Base-by-base conservation (phyloP, 2,329 filamentous ascomycete species). In the Fusarium sp. region DNA sequence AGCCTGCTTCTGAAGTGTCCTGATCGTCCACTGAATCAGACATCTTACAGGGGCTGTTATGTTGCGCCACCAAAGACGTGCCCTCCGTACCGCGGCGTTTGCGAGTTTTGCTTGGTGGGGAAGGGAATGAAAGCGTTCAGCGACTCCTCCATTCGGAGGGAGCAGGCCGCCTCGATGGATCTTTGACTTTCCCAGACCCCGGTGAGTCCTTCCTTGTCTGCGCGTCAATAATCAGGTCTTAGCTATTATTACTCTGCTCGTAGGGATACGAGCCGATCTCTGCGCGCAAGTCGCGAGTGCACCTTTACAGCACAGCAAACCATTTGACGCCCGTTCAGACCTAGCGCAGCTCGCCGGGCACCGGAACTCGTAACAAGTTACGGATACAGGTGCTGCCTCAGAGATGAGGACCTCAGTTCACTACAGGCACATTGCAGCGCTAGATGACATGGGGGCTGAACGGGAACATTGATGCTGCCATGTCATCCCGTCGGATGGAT, bases 11-110 rank as follows among this genome's bases (percentile, higher is more conserved):
- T 73, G 46, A 71, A 57, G 44, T 67, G 61, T 58, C 63, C 65
- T 74, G 72, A 70, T 74, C 63, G 53, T 59, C 63, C 58, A 58
- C 66, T 74, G 68, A 67, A 73, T 73, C 69, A 73, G 66, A 70
- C 68, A 61, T 54, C 61, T 27, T 64, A 62, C 69, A 73, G 72
- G 69, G 72, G 64, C 63, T 53, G 64, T 63, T 61, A 55, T 63
- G 66, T 56, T 70, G 65, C 71, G 71, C 73, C 73, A 74, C 71
- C 60, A 58, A 53, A 58, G 36, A 64, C 51, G 61, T 63, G 49
- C 58, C 56, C 54, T 62, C 55, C 23, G 42, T 46, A n/a, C 42
- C 27, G 55, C 50, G 11, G 29, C 31, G 20, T 61, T 38, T 62
- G 64, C 53, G 60, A 66, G 27, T 65, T 46, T 57, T 38, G 49